Evolutionary conservation across 495 filamentous ascomycete genomes (phyloP), one percentile per base, ranked within the genome.

Genomic region (Trichoderma erinaceum): DNA sequence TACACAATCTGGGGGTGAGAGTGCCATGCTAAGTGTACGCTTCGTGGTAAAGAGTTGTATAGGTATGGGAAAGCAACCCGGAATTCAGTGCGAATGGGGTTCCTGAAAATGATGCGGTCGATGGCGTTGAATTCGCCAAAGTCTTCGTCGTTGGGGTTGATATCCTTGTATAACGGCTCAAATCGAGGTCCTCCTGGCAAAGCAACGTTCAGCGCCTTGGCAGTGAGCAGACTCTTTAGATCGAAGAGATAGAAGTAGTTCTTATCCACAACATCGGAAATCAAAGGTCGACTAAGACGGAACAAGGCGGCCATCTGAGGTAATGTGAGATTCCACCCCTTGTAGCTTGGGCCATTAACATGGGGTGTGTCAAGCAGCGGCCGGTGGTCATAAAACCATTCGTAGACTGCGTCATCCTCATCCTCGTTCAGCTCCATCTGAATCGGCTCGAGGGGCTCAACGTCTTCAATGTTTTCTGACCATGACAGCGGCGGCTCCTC

Each of bases 101-200:
- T 87, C 64, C 96, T 90, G 84, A 99, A 99, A 72, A 99, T 99
- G 78, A 99, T 99, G 69, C 96, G 92, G 75, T 98, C 94, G 74
- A 99, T 99, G 61, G 94, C 96, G 73, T 99, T 99, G 86, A 99
- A 99, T 78, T 99, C 96, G 75, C 96, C 95, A 78, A 99, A 99
- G 75, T 99, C 96, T 77, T 99, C 96, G 73, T 98, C 93, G 73
- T 99, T 98, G 41, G 96, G 96, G 75, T 99, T 94, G 64, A 99
- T 92, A 71, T 99, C 96, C 79, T 99, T 99, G 83, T 98, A 99
- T 13, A 99, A 79, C 18, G 96, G 96, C 79, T 99, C 96, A 67
- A 99, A 99, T 50, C 95, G 88, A 70, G 96, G 96, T 44, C 96
- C 96, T 75, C 96, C 96, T 16, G 96, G 96, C 48, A 99, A 91